Evolutionary conservation across 2,329 filamentous ascomycete genomes (phyloP).

Genomic region (Ramichloridium luteum): DNA sequence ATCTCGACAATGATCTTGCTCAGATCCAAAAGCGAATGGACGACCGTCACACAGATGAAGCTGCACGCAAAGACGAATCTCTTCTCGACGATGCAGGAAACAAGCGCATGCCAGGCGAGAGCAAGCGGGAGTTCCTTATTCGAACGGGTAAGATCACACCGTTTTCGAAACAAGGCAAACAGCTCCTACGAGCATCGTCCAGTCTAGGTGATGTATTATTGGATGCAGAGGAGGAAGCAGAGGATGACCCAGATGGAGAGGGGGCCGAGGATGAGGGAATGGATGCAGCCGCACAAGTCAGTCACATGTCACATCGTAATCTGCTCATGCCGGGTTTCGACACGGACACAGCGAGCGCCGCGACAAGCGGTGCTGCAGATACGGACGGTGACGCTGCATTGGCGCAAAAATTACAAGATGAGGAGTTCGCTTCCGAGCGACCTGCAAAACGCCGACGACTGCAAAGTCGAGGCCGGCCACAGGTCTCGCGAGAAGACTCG

Average conservation of each 20-base stretch:
- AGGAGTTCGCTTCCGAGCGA: constrained; percentile 26
- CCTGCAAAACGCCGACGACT: constrained; percentile 33
- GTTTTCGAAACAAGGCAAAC: constrained; percentile 65
- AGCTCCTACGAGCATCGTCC: constrained; percentile 51
- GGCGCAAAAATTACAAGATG: constrained; percentile 22
- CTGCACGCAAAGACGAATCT: constrained; percentile 29
- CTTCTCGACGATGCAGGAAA: constrained; percentile 38
- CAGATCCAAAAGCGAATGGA: constrained; percentile 75
- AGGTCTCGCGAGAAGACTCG: constrained; percentile 9
- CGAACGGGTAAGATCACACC: constrained; percentile 96
- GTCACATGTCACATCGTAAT: constrained; percentile 35
- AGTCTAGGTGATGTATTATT: constrained; percentile 65
- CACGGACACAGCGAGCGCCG: constrained; percentile 16
- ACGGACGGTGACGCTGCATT: constrained; percentile 22
- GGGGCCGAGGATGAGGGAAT: constrained; percentile 17
- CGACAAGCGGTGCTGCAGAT: constrained; percentile 11
- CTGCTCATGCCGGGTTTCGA: constrained; percentile 38
- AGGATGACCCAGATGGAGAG: constrained; percentile 34
- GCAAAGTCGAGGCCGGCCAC: constrained; percentile 14
- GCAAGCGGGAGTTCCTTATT: constrained; percentile 77
- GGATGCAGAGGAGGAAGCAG: constrained; percentile 63
- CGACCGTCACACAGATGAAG: constrained; percentile 51
- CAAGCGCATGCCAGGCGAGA: constrained; percentile 63
- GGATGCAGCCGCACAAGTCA: constrained; percentile 12
- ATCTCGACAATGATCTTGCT: constrained; percentile 58